These are phyloP conservation scores for Esteya vermicola DNA, from an alignment of 2,329 filamentous ascomycete genomes.

Conservation along the genomic window DNA sequence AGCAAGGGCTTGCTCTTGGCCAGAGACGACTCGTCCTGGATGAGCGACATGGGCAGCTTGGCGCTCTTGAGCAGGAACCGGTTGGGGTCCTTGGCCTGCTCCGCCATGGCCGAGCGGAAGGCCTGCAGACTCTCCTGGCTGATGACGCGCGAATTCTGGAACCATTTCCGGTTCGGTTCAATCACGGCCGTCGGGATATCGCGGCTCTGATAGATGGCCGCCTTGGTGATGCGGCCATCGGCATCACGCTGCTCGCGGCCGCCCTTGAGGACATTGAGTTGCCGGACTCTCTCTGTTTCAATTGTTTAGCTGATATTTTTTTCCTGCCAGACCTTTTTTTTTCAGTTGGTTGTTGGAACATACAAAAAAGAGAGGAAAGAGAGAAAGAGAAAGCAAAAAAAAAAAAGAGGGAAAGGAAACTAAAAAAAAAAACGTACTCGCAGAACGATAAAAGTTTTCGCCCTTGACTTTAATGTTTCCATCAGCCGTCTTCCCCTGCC, in stretches of 20 bases:
- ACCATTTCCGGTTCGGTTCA: constrained; percentile 96
- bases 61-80: constrained; percentile 92
- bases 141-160: constrained; percentile 82
- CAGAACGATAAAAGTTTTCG: constrained; percentile 85
- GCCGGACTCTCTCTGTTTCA: constrained; percentile 10
- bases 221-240: constrained; percentile 66
- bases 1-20: constrained; percentile 46
- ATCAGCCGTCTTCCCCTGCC: constrained; percentile 73
- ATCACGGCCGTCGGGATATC: constrained; percentile 74
- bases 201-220: constrained; percentile 42
- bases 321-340: constrained; percentile 1
- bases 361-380: constrained; percentile 6
- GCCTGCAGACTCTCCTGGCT: constrained; percentile 56
- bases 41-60: constrained; percentile 91
- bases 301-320: too few species aligned
- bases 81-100: constrained; percentile 82
- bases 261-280: constrained; percentile 64
- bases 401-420: too few species aligned
- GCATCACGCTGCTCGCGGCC: constrained; percentile 73
- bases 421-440: constrained; percentile 7
- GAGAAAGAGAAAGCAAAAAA: constrained; percentile 52
- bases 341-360: neutral
- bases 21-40: constrained; percentile 54
- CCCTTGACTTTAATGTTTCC: constrained; percentile 91
- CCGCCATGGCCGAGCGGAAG: constrained; percentile 85